phyloP scores from a whole-genome alignment of 2,329 filamentous ascomycete genomes.

The Colletotrichum higginsianum region DNA sequence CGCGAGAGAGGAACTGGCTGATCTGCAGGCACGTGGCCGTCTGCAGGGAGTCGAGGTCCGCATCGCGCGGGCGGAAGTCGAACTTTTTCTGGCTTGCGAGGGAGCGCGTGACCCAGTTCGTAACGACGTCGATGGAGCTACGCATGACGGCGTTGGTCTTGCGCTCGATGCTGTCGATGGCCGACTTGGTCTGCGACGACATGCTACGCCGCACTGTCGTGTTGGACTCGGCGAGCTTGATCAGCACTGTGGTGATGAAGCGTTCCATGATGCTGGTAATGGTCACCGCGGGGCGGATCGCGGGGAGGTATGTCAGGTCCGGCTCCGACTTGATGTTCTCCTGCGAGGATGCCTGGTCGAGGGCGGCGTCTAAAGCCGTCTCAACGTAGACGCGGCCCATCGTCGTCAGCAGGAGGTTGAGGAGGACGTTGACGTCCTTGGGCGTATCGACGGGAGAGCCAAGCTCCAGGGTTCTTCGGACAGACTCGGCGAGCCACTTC shows the following conservation, averaged over 20 bases:
- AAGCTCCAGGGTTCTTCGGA: slow-evolving; percentile 92
- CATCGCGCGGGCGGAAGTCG: slow-evolving; percentile 91
- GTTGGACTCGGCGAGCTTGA: slow-evolving; percentile 90
- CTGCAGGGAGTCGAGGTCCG: slow-evolving; percentile 84
- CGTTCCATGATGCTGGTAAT: slow-evolving; percentile 95
- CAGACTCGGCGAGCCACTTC: slow-evolving; percentile 96
- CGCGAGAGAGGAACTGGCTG: slow-evolving; percentile 82
- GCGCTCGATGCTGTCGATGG: slow-evolving; percentile 84
- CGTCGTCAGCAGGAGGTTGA: slow-evolving; percentile 86
- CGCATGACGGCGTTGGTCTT: slow-evolving; percentile 79
- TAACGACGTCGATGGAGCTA: slow-evolving; percentile 74
- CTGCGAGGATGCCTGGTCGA: slow-evolving; percentile 81
- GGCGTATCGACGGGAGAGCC: slow-evolving; percentile 89
- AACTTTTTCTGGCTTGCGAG: slow-evolving; percentile 86
- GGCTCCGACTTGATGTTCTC: slow-evolving; percentile 88
- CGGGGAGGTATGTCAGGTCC: slow-evolving; percentile 86
- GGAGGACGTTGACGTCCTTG: slow-evolving; percentile 89
- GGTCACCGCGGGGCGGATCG: slow-evolving; percentile 84
- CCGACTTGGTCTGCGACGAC: slow-evolving; percentile 83
- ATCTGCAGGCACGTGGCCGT: slow-evolving; percentile 88
- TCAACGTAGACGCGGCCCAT: slow-evolving; percentile 89
- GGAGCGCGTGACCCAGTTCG: slow-evolving; percentile 82
- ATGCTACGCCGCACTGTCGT: slow-evolving; percentile 92
- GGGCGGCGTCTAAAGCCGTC: slow-evolving; percentile 77
- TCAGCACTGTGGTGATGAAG: slow-evolving; percentile 90